Percentiles rank a stretch among this genome's conserved stretches.
Conservation (phyloP, 2,329 filamentous ascomycete species). For the Cladosporium halotolerans region DNA sequence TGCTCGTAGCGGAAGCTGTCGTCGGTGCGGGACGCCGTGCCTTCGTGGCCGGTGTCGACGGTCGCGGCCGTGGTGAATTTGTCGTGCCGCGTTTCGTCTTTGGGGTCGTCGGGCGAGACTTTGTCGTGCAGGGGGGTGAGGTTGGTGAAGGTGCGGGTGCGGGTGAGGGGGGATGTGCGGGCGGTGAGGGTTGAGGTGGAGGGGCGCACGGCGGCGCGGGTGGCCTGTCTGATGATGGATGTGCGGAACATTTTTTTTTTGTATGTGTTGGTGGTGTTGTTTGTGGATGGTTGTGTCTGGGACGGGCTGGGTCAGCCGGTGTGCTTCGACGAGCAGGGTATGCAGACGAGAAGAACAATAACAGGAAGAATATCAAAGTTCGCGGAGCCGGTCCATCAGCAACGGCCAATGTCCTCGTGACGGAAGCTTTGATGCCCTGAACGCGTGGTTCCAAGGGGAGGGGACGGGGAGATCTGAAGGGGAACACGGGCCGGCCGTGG, state of each 20-base stretch:
- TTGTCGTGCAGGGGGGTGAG: conserved; percentile 18
- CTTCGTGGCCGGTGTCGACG: conserved; percentile 45
- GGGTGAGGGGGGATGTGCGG: conserved; percentile 15
- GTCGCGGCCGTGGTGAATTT: conserved; percentile 31
- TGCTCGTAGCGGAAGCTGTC: conserved; percentile 72
- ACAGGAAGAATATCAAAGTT: too few species aligned
- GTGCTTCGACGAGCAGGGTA: too few species aligned
- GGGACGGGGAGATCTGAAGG: background rate
- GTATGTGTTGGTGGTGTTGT: background rate
- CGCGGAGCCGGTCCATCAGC: background rate
- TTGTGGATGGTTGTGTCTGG: too few species aligned
- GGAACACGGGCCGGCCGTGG: background rate
- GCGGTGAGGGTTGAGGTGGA: conserved; percentile 18
- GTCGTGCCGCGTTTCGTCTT: conserved; percentile 26
- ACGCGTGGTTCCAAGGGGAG: background rate
- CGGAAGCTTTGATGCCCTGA: conserved; percentile 1
- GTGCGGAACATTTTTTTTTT: conserved; percentile 25
- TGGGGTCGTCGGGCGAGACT: conserved; percentile 19
- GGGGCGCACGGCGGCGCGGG: conserved; percentile 18
- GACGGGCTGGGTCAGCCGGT: too few species aligned
- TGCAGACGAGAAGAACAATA: background rate
- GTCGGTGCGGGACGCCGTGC: conserved; percentile 73
- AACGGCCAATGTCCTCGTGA: conserved; percentile 3
- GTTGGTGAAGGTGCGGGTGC: conserved; percentile 20
- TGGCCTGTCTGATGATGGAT: conserved; percentile 28